phyloP scores from a whole-genome alignment of 176 grass and related monocot genomes.

The Aechmea fasciata region DNA sequence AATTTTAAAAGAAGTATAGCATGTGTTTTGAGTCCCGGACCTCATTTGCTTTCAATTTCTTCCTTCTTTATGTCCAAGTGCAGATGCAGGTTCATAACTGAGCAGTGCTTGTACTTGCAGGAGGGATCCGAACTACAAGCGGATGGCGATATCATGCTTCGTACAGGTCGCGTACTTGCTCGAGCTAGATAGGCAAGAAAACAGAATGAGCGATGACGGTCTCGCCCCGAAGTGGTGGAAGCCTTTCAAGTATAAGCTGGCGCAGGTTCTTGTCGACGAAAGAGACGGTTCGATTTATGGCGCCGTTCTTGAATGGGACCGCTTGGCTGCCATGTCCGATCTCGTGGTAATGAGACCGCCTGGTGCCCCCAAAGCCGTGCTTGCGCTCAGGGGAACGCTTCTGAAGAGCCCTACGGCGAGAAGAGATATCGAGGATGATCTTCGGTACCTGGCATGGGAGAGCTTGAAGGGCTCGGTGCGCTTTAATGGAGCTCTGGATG shows the following conservation, averaged over 20 bases:
- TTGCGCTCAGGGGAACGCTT: conserved; percentile 70
- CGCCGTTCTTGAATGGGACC: conserved; percentile 76
- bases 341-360: conserved; percentile 44
- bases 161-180: conserved; percentile 73
- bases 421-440: conserved; percentile 60
- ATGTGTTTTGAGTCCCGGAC: too few species aligned
- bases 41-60: too few species aligned
- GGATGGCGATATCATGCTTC: conserved; percentile 78
- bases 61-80: too few species aligned
- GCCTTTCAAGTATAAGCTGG: conserved; percentile 64
- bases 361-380: conserved; percentile 48
- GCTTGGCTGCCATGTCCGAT: conserved; percentile 32
- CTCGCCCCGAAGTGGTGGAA: conserved; percentile 86
- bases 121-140: conserved; percentile 66
- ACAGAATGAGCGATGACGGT: conserved; percentile 27
- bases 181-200: conserved; percentile 83
- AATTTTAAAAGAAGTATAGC: too few species aligned
- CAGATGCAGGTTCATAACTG: too few species aligned
- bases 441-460: conserved; percentile 66
- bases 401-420: conserved; percentile 38
- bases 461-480: conserved; percentile 78
- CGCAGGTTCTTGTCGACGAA: conserved; percentile 41
- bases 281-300: conserved; percentile 80
- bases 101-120: conserved; percentile 21
- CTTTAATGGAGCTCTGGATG: conserved; percentile 50